Conservation (phyloP, 2,329 filamentous ascomycete species). For the Nakataea oryzae region DNA sequence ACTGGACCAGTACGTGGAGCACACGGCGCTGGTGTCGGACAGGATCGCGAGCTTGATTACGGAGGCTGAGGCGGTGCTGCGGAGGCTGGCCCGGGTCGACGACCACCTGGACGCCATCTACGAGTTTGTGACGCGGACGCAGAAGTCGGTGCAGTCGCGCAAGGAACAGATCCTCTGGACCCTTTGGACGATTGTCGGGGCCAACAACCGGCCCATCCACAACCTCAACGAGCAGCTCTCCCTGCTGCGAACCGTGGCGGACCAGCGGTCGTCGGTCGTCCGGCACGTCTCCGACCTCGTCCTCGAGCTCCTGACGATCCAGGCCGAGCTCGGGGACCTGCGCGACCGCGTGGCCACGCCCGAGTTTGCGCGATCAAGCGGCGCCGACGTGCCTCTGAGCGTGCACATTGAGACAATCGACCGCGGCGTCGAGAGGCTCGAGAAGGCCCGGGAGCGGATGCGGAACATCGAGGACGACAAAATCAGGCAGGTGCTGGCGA, state of each 20-base stretch:
- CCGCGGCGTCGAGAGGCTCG: conserved; percentile 60
- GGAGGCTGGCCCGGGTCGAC: conserved; percentile 57
- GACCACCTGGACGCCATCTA: conserved; percentile 60
- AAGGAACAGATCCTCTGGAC: conserved; percentile 58
- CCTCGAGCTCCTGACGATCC: conserved; percentile 64
- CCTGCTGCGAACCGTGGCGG: conserved; percentile 54
- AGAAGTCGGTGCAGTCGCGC: conserved; percentile 43
- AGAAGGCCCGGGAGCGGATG: conserved; percentile 50
- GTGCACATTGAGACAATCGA: conserved; percentile 71
- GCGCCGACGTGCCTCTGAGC: conserved; percentile 46
- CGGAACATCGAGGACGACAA: conserved; percentile 48
- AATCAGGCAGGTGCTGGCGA: conserved; percentile 39
- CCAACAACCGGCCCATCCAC: conserved; percentile 48
- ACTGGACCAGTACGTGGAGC: conserved; percentile 64
- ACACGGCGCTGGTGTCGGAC: conserved; percentile 59
- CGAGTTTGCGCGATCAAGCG: conserved; percentile 39
- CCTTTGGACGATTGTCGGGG: conserved; percentile 67
- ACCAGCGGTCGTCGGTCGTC: conserved; percentile 55
- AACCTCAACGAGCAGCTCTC: conserved; percentile 53
- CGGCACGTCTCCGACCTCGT: conserved; percentile 60
- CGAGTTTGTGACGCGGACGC: conserved; percentile 55
- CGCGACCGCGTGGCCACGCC: conserved; percentile 60
- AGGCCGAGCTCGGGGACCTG: conserved; percentile 59
- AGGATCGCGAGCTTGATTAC: conserved; percentile 58
- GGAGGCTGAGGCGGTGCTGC: conserved; percentile 58